Conservation (phyloP, 106 monocot genomes). For the Xerophyta viscosa region DNA sequence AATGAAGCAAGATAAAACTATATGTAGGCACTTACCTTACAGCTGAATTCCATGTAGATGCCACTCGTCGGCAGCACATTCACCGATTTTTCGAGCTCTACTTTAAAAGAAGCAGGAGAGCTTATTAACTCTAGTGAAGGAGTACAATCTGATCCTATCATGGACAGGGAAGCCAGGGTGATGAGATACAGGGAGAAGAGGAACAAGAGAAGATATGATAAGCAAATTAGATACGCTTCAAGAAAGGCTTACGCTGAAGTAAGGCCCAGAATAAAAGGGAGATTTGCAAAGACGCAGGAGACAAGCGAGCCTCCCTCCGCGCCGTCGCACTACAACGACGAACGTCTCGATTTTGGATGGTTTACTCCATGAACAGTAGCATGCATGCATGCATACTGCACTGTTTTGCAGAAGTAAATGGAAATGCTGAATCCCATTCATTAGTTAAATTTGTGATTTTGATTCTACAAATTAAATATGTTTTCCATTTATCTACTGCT, state of each 20-base stretch:
- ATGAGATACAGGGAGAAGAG: constrained; percentile 50
- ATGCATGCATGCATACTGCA: too few relatives aligned
- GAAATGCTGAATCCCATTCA: too few relatives aligned
- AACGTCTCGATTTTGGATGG: constrained; percentile 29
- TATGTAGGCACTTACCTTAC: neutral
- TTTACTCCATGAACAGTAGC: constrained; percentile 4
- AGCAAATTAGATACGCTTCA: constrained; percentile 39
- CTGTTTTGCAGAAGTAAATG: too few relatives aligned
- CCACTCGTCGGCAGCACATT: constrained; percentile 15
- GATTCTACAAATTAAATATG: too few relatives aligned
- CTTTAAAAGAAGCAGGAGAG: neutral
- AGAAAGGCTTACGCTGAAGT: constrained; percentile 38
- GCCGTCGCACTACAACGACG: constrained; percentile 12
- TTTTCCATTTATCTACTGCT: too few relatives aligned
- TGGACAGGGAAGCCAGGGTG: constrained; percentile 32
- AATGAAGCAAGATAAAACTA: neutral
- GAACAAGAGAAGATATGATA: constrained; percentile 39
- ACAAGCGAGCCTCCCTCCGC: constrained; percentile 10
- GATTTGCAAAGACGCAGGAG: constrained; percentile 28
- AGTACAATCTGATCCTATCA: constrained; percentile 9
- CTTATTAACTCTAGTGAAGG: neutral
- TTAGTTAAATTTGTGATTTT: too few relatives aligned
- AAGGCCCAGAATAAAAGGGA: constrained; percentile 39
- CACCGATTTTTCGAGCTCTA: constrained; percentile 17
- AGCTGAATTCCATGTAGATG: constrained; percentile 14